A percentile compares a stretch with the other conserved stretches of the same genome.
Evolutionary conservation across 2,329 filamentous ascomycete genomes (phyloP).

Genomic region (Atkinsonella hypoxylon): DNA sequence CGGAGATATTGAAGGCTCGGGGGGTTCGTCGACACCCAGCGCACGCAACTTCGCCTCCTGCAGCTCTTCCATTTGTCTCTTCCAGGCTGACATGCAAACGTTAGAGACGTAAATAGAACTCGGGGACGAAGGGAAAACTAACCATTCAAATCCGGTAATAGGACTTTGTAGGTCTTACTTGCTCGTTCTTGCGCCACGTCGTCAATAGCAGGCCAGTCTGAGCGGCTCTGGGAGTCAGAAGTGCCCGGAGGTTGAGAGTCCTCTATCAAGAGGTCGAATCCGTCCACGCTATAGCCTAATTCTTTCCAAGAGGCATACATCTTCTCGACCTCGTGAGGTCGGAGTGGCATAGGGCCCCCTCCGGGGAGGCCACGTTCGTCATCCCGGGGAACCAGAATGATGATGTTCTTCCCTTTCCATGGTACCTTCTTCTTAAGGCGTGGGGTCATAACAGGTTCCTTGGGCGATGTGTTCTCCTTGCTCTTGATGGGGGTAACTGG

Average conservation of each 20-base stretch:
- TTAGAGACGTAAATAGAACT: conserved; percentile 7
- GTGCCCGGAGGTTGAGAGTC: conserved; percentile 24
- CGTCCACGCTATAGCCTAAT: conserved; percentile 55
- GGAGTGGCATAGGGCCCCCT: conserved; percentile 41
- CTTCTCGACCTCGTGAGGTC: conserved; percentile 40
- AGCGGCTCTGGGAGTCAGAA: conserved; percentile 50
- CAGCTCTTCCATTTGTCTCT: conserved; percentile 68
- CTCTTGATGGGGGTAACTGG: conserved; percentile 25
- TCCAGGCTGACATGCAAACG: conserved; percentile 36
- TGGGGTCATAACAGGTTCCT: conserved; percentile 35
- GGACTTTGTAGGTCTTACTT: conserved; percentile 44
- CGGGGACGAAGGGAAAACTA: conserved; percentile 12
- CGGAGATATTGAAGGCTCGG: conserved; percentile 53
- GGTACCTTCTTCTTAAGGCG: conserved; percentile 57
- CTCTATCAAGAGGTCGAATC: conserved; percentile 53
- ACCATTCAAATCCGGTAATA: conserved; percentile 58
- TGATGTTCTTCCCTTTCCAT: conserved; percentile 65
- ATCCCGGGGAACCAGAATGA: conserved; percentile 57
- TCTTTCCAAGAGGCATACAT: conserved; percentile 58
- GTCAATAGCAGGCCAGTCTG: conserved; percentile 52
- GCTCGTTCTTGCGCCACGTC: conserved; percentile 46
- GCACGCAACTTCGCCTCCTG: conserved; percentile 88
- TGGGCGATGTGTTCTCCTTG: conserved; percentile 24
- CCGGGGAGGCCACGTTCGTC: conserved; percentile 51
- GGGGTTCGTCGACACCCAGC: conserved; percentile 66